A percentile compares a stretch with the other conserved stretches of the same genome.
Evolutionary conservation across 2,329 filamentous ascomycete genomes (phyloP).

Genomic region (Westerdykella aurantiaca): DNA sequence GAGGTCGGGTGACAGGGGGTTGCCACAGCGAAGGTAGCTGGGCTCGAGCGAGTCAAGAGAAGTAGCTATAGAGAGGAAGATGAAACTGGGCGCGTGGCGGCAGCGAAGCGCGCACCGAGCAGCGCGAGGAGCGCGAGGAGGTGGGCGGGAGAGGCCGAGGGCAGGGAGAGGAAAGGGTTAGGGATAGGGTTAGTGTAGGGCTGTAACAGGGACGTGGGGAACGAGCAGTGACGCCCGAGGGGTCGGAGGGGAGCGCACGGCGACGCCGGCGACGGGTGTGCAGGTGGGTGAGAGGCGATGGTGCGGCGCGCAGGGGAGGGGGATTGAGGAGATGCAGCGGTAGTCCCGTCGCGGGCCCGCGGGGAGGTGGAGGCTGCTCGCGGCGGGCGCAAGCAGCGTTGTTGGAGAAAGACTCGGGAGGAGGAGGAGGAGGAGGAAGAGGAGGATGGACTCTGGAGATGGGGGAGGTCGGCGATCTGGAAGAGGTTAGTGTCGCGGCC

Average conservation of each 20-base stretch:
- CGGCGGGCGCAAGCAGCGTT: too few relatives aligned
- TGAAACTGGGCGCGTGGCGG: neutral
- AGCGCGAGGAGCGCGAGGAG: neutral
- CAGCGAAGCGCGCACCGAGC: neutral
- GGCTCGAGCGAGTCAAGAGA: slow-evolving; percentile 7
- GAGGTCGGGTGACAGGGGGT: slow-evolving; percentile 11
- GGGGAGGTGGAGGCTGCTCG: too few relatives aligned
- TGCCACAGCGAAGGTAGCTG: slow-evolving; percentile 33
- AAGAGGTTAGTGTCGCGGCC: neutral
- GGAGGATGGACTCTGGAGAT: neutral
- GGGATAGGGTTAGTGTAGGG: neutral
- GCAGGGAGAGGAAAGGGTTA: neutral
- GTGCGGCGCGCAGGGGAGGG: neutral
- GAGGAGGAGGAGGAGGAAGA: too few relatives aligned
- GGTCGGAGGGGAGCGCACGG: neutral
- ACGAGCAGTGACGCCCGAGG: neutral
- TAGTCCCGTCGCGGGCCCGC: too few relatives aligned
- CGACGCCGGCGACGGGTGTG: slow-evolving; percentile 1
- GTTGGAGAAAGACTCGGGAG: too few relatives aligned
- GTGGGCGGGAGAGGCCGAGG: neutral
- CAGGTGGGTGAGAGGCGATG: neutral
- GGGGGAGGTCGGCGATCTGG: neutral
- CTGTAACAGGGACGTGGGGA: neutral
- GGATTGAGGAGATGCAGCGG: too few relatives aligned
- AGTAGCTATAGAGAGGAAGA: neutral